Evolutionary conservation across 2,329 filamentous ascomycete genomes (phyloP).

Genomic region (Ceratocystis destructans): DNA sequence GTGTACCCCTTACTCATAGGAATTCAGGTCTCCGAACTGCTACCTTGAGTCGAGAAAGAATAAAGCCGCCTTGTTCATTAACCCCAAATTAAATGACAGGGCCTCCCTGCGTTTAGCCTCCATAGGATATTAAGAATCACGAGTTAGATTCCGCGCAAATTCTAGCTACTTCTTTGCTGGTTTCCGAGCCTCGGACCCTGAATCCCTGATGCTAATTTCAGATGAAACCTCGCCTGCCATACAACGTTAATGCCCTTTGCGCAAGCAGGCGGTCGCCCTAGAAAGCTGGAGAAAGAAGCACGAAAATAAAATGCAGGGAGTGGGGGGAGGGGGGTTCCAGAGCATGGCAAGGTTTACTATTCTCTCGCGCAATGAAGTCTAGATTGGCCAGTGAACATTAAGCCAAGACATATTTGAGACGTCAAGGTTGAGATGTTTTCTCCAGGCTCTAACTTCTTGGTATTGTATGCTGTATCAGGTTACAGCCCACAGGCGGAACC

Average conservation of each 20-base stretch:
- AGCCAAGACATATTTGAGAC: slow-evolving; percentile 6
- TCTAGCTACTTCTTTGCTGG: neutral
- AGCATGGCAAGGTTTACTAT: too few species aligned
- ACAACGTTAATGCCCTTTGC: neutral
- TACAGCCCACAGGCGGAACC: neutral
- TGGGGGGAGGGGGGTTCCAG: too few species aligned
- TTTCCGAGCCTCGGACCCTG: neutral
- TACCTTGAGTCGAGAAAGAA: neutral
- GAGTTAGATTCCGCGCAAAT: neutral
- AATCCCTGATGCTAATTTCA: slow-evolving; percentile 6
- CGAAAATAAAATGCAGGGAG: neutral
- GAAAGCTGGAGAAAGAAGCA: neutral
- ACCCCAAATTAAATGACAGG: neutral
- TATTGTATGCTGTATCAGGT: neutral
- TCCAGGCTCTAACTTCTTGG: neutral
- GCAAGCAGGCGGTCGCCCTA: neutral
- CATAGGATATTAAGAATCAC: neutral
- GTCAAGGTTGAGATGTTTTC: neutral
- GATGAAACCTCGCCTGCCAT: slow-evolving; percentile 8
- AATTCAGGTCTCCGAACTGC: neutral
- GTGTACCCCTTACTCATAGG: neutral
- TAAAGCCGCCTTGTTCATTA: neutral
- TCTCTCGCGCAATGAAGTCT: neutral
- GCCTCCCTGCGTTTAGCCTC: neutral
- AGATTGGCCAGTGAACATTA: neutral